These are phyloP conservation scores for Lentinula detonsa DNA, from an alignment of 768 basidiomycete species.

Conservation along the genomic window DNA sequence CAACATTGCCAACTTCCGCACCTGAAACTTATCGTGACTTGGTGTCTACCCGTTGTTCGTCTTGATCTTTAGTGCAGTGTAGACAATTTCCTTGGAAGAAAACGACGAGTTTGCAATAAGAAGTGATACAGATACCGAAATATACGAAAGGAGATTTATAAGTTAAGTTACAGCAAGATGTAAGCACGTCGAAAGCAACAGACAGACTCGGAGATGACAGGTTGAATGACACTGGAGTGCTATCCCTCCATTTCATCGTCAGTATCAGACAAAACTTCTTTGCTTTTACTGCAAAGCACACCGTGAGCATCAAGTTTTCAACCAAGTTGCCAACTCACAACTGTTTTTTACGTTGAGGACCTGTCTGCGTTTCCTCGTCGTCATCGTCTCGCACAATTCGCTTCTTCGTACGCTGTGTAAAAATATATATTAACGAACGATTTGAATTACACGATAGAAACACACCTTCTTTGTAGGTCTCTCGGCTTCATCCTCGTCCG, in stretches of 20 bases:
- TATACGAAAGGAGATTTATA: background rate
- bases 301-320: background rate
- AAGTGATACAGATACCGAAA: background rate
- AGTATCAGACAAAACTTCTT: slow-evolving; percentile 81
- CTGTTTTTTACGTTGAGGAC: slow-evolving; percentile 70
- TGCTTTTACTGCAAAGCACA: slow-evolving; percentile 64
- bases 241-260: slow-evolving; percentile 74
- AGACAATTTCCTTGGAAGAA: background rate
- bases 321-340: slow-evolving; percentile 40
- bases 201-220: background rate
- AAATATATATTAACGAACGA: background rate
- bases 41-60: too few species aligned
- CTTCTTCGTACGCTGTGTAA: slow-evolving; percentile 45
- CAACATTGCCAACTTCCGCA: too few species aligned
- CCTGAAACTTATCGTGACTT: too few species aligned
- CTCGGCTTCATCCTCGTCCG: slow-evolving; percentile 62
- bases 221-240: background rate
- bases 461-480: slow-evolving; percentile 67
- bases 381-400: slow-evolving; percentile 77
- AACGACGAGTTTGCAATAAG: background rate
- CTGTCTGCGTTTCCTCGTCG: slow-evolving; percentile 50
- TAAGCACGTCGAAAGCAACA: background rate
- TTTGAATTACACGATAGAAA: background rate
- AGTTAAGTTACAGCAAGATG: background rate
- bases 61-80: too few species aligned